Conservation (phyloP, 345 rosid species). For the Populus tremula region DNA sequence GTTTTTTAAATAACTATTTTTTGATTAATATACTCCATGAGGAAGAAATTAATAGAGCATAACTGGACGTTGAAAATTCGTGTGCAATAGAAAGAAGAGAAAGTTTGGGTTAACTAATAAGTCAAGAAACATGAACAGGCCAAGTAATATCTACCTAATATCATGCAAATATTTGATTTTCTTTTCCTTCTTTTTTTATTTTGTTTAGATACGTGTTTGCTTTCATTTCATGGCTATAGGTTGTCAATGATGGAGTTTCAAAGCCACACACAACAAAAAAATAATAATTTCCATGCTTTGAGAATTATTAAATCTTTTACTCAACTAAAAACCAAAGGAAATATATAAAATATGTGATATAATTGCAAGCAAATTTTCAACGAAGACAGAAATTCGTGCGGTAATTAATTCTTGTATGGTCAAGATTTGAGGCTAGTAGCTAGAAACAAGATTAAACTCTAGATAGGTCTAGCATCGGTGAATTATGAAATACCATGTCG, state of each 20-base stretch:
- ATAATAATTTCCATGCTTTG: no score
- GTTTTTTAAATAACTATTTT: no score
- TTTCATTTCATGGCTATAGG: no score
- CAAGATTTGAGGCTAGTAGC: not conserved
- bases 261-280: not conserved
- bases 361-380: not conserved
- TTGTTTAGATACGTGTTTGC: no score
- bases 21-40: no score
- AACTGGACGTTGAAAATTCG: constrained; percentile 8
- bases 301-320: no score
- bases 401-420: not conserved
- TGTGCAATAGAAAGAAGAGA: not conserved
- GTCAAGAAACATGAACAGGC: not conserved
- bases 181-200: not conserved
- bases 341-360: no score
- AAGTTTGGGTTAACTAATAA: not conserved
- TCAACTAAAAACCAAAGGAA: no score
- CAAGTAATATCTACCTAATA: no score
- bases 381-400: not conserved
- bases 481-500: not conserved
- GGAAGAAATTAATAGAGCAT: not conserved
- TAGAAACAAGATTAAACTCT: not conserved
- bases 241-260: no score
- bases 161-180: no score
- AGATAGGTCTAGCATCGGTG: not conserved